Conservation (phyloP, 306 rosid species). For the Lithocarpus polystachyus region DNA sequence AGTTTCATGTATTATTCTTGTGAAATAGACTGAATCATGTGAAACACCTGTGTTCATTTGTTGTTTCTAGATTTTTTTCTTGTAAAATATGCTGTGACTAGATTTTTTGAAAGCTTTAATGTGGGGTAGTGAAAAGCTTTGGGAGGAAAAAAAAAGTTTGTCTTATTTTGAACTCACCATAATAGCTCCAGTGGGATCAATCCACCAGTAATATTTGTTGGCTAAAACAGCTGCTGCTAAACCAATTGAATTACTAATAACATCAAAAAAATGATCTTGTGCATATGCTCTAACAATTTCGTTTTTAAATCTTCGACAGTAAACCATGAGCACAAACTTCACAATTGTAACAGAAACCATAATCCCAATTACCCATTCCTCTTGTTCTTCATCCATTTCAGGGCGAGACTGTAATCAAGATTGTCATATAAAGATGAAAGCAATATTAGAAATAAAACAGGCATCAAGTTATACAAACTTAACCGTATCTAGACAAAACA, state of each 20-base stretch:
- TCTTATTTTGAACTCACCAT: constrained; percentile 47
- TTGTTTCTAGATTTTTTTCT: no score
- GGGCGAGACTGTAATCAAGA: constrained; percentile 31
- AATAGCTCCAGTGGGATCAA: constrained; percentile 82
- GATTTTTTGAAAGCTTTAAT: neutral
- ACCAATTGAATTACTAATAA: constrained; percentile 72
- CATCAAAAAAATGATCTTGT: constrained; percentile 77
- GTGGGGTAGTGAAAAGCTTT: neutral
- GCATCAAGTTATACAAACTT: neutral
- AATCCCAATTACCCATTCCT: constrained; percentile 66
- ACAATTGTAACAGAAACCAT: constrained; percentile 68
- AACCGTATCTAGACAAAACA: neutral
- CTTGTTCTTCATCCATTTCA: constrained; percentile 24
- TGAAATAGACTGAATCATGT: no score
- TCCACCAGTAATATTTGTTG: constrained; percentile 58
- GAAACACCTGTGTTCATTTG: no score
- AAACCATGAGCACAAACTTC: constrained; percentile 73
- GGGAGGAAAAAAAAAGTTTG: neutral
- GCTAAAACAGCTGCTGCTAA: constrained; percentile 79
- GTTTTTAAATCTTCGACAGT: constrained; percentile 64
- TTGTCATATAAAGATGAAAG: neutral
- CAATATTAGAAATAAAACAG: neutral
- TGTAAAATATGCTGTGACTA: no score
- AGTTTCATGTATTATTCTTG: no score
- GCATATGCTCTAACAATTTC: constrained; percentile 76